These are phyloP conservation scores for Boletus reticuloceps DNA, from an alignment of 768 basidiomycete species.

Conservation along the genomic window DNA sequence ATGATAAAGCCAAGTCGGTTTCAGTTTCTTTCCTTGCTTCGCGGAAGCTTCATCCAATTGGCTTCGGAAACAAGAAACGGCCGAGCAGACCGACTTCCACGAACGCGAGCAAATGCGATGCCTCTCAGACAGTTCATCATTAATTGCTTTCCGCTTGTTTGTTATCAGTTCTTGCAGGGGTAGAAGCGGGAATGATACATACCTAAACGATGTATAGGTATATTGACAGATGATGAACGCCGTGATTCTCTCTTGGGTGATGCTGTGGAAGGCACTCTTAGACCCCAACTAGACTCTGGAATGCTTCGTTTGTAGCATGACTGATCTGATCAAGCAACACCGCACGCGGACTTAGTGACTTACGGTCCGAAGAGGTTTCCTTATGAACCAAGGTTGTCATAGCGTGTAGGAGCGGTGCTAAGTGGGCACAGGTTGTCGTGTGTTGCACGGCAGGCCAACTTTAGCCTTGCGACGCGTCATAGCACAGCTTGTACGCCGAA, in stretches of 20 bases:
- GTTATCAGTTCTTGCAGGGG: not conserved
- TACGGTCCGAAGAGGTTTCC: not conserved
- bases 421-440: not conserved
- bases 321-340: conserved; percentile 3
- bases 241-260: not conserved
- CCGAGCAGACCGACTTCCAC: not conserved
- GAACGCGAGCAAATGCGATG: conserved; percentile 3
- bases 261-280: not conserved
- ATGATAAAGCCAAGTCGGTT: not conserved
- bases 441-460: not conserved
- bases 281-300: not conserved
- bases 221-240: not conserved
- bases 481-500: not conserved
- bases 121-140: not conserved
- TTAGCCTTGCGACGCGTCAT: not conserved
- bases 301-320: not conserved
- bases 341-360: conserved; percentile 10
- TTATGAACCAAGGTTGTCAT: conserved; percentile 3
- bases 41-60: conserved; percentile 11
- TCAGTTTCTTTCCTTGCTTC: conserved; percentile 18
- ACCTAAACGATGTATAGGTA: not conserved
- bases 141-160: not conserved
- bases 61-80: not conserved
- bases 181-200: not conserved
- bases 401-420: conserved; percentile 11